Conservation (phyloP, 352 stramenopile species). For the Hyaloperonospora brassicae region DNA sequence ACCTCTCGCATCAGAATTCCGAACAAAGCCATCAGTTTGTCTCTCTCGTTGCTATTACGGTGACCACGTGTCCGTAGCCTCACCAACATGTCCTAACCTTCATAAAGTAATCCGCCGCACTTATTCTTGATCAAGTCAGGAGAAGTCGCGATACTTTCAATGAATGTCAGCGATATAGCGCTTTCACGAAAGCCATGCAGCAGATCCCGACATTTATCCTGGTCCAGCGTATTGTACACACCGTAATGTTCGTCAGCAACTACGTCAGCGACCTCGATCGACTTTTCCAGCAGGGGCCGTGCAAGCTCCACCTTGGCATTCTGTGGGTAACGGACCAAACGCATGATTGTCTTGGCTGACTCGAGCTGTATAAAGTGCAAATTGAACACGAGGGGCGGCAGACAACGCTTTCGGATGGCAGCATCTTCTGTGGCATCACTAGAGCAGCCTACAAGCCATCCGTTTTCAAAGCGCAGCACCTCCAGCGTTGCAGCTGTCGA, state of each 20-base stretch:
- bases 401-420: constrained; percentile 40
- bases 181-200: constrained; percentile 63
- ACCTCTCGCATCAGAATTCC: too few relatives aligned
- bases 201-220: constrained; percentile 59
- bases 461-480: constrained; percentile 72
- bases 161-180: constrained; percentile 48
- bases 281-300: constrained; percentile 57
- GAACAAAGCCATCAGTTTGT: constrained; percentile 14
- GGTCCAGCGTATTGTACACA: constrained; percentile 49
- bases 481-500: constrained; percentile 47
- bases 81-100: constrained; percentile 22
- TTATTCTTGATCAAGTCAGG: constrained; percentile 24
- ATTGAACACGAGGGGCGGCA: constrained; percentile 63
- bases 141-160: constrained; percentile 33
- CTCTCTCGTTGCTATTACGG: constrained; percentile 19
- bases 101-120: constrained; percentile 12
- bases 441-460: constrained; percentile 56
- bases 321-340: constrained; percentile 58
- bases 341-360: constrained; percentile 60
- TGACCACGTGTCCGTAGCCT: constrained; percentile 7
- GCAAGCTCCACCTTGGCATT: constrained; percentile 49
- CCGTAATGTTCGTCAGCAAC: constrained; percentile 73
- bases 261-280: constrained; percentile 64
- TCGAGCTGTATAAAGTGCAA: constrained; percentile 75
- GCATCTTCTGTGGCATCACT: constrained; percentile 37